A percentile compares a stretch with the other conserved stretches of the same genome.
Conservation (phyloP, 2,329 filamentous ascomycete species). For the Fusarium sacchari region DNA sequence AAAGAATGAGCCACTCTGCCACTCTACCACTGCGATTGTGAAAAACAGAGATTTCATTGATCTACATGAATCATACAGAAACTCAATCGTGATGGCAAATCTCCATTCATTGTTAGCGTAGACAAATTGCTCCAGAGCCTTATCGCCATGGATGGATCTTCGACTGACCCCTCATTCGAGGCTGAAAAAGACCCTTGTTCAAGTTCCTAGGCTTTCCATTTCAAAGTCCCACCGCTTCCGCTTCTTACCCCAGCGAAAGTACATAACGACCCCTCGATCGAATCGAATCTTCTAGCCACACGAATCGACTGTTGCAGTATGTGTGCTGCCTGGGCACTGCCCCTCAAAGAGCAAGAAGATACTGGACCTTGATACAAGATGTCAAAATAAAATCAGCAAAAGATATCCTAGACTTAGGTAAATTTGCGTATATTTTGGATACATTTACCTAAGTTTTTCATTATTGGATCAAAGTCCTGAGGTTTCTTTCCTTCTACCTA, state of each 20-base stretch:
- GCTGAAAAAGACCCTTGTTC: constrained; percentile 35
- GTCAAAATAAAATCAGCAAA: too few relatives aligned
- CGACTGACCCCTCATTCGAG: constrained; percentile 31
- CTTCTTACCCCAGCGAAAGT: constrained; percentile 13
- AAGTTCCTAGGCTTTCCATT: constrained; percentile 32
- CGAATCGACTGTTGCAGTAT: background rate
- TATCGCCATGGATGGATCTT: background rate
- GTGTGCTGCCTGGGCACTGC: background rate
- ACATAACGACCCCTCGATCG: constrained; percentile 22
- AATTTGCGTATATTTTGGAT: too few relatives aligned
- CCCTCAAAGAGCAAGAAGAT: too few relatives aligned
- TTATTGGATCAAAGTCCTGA: too few relatives aligned
- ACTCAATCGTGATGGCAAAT: constrained; percentile 1
- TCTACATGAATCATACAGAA: constrained; percentile 20
- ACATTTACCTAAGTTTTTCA: too few relatives aligned
- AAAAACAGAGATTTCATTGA: constrained; percentile 12
- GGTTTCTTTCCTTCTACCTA: too few relatives aligned
- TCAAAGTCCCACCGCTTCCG: constrained; percentile 32
- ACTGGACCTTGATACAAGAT: too few relatives aligned
- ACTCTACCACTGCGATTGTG: background rate
- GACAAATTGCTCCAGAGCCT: background rate
- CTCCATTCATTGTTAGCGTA: background rate
- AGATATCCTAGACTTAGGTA: too few relatives aligned
- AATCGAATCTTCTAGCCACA: constrained; percentile 42
- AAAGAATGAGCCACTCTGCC: constrained; percentile 18